Percentiles rank a stretch among this genome's conserved stretches.
Evolutionary conservation across 257 asterid genomes (phyloP).

Genomic region (Forsythia viridissima): DNA sequence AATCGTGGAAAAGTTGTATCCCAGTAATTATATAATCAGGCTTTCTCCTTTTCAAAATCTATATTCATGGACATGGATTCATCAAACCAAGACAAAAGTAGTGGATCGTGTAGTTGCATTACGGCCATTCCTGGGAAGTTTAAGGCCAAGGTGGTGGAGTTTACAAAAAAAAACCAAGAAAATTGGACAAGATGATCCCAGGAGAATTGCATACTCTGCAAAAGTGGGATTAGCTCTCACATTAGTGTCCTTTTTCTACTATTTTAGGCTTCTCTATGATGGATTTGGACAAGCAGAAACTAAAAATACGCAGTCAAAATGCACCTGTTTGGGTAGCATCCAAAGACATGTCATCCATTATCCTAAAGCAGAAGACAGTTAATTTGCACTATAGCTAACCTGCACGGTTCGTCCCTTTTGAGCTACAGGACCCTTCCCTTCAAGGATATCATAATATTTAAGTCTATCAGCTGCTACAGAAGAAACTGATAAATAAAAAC

Average conservation of each 20-base stretch:
- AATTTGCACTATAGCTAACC: slow-evolving; percentile 37
- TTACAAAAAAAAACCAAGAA: slow-evolving; percentile 27
- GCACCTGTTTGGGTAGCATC: slow-evolving; percentile 51
- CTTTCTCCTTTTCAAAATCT: background rate
- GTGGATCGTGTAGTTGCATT: slow-evolving; percentile 10
- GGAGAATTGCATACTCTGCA: slow-evolving; percentile 52
- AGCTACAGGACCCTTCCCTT: slow-evolving; percentile 87
- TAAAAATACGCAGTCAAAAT: slow-evolving; percentile 68
- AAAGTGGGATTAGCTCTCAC: slow-evolving; percentile 70
- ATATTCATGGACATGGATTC: slow-evolving; percentile 35
- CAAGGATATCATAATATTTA: slow-evolving; percentile 73
- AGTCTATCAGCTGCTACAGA: slow-evolving; percentile 78
- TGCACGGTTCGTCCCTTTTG: slow-evolving; percentile 77
- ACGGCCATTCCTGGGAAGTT: slow-evolving; percentile 23
- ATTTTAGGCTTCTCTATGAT: background rate
- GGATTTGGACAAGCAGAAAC: no score
- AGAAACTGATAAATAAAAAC: slow-evolving; percentile 23
- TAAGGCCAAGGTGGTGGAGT: slow-evolving; percentile 17
- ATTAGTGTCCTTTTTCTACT: slow-evolving; percentile 60
- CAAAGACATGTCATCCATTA: slow-evolving; percentile 21
- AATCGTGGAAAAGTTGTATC: slow-evolving; percentile 21
- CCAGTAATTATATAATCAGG: background rate
- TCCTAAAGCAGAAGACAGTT: background rate
- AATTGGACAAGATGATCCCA: slow-evolving; percentile 66
- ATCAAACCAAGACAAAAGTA: slow-evolving; percentile 22